Evolutionary conservation across 768 basidiomycete species (phyloP), one percentile per base, ranked within the genome.

Genomic region (Agaricus bisporus): DNA sequence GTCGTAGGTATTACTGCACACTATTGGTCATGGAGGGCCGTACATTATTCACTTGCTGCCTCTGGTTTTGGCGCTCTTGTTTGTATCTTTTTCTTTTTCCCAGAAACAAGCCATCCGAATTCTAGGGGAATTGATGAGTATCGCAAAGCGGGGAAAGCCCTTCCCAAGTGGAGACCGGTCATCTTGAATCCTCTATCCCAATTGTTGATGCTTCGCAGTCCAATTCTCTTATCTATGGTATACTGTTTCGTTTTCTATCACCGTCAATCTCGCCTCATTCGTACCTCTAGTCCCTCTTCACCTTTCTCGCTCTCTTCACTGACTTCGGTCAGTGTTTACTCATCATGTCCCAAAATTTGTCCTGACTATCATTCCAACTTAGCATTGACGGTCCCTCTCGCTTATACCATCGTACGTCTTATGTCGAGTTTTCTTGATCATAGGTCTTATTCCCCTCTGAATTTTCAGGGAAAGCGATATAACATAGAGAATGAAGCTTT

Each of bases 21-120:
- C 20, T 57, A 57, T 57, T 74, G 73, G 42, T 86, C 86, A 0
- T 89, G 87, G 86, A 76, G 86, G 0, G 59, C 72, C 5, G 76
- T 84, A 63, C 84, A 89, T 61, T 62, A 66, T 10, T 59, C 61
- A 0, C 57, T 88, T 2, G 77, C 75, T 2, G 32, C 71, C 0
- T 65, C 69, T 35, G 77, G 74, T 1, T 41, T 77, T 0, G 15
- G 73, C 0, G 68, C 71, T 1, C 69, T 79, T 41, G 5, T 76
- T 8, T 56, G 68, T 7, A 69, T 86, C 26, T 48, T 63, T 1
- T 41, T 75, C 1, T 73, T 74, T 52, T 74, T 86, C 20, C 86
- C 85, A 0, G 86, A 88, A 59, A 88, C 86, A 0, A 79, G 77
- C 41, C 81, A 84, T 57, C 85, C 86, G 0, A 76, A 80, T 2